These are phyloP conservation scores for Phaffia australis DNA, from an alignment of 768 basidiomycete genomes.

Conservation along the genomic window DNA sequence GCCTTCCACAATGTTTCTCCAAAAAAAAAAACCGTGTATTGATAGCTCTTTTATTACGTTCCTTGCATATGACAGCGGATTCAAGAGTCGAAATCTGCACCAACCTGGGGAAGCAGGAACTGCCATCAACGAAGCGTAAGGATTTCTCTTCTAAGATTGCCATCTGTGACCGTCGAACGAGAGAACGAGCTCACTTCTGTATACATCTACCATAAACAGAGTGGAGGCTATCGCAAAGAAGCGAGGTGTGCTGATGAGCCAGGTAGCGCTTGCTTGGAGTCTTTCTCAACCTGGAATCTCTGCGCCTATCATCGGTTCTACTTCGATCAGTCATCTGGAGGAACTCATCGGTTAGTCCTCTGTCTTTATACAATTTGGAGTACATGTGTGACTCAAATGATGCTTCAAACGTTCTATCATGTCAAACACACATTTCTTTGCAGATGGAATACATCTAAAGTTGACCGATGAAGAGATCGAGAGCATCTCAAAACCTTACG, in stretches of 20 bases:
- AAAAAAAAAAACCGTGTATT: background rate
- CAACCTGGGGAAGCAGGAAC: constrained; percentile 23
- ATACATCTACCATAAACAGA: constrained; percentile 27
- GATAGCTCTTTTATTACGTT: constrained; percentile 28
- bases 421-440: too few relatives aligned
- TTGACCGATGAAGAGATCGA: constrained; percentile 51
- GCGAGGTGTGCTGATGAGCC: constrained; percentile 49
- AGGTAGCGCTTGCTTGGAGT: constrained; percentile 46
- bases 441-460: constrained; percentile 42
- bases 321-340: constrained; percentile 46
- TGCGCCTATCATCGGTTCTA: constrained; percentile 53
- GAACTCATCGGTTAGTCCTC: constrained; percentile 45
- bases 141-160: background rate
- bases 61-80: constrained; percentile 41
- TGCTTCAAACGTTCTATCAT: constrained; percentile 29
- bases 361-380: background rate
- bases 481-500: constrained; percentile 50
- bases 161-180: background rate
- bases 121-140: constrained; percentile 21
- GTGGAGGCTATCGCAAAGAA: constrained; percentile 51
- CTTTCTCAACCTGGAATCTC: constrained; percentile 44
- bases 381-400: background rate
- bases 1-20: background rate
- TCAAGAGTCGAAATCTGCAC: constrained; percentile 18
- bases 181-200: constrained; percentile 32